phyloP scores from a whole-genome alignment of 108 stramenopile species.

The Nitzschia palea region DNA sequence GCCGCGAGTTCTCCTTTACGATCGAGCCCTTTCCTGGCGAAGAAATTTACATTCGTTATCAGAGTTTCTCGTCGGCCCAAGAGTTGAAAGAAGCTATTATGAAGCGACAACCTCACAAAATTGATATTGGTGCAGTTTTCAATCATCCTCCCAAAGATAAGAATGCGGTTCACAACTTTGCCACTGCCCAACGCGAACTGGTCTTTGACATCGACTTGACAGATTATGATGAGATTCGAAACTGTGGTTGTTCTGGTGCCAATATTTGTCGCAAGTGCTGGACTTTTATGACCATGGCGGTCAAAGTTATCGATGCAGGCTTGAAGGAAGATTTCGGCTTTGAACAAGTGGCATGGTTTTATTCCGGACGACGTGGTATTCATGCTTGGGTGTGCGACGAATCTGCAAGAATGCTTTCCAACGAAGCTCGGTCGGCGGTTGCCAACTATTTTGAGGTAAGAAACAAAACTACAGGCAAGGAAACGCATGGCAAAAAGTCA shows the following conservation, averaged over 20 bases:
- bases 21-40: constrained; percentile 83
- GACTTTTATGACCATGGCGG: constrained; percentile 97
- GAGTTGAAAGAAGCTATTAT: constrained; percentile 75
- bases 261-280: constrained; percentile 93
- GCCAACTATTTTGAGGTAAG: constrained; percentile 95
- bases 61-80: constrained; percentile 75
- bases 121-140: constrained; percentile 99
- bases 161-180: constrained; percentile 67
- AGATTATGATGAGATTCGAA: constrained; percentile 97
- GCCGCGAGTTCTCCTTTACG: constrained; percentile 97
- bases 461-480: background rate
- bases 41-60: constrained; percentile 98
- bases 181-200: constrained; percentile 92
- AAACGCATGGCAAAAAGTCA: background rate
- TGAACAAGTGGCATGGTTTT: constrained; percentile 96
- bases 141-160: constrained; percentile 87
- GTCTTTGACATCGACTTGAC: constrained; percentile 99
- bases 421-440: constrained; percentile 93
- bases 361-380: constrained; percentile 98
- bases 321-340: constrained; percentile 96
- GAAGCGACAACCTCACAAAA: constrained; percentile 94
- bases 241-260: constrained; percentile 93
- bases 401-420: constrained; percentile 78
- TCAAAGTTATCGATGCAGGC: constrained; percentile 87
- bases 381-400: constrained; percentile 99